Evolutionary conservation across 345 rosid species (phyloP).

Genomic region (Sonneratia alba): DNA sequence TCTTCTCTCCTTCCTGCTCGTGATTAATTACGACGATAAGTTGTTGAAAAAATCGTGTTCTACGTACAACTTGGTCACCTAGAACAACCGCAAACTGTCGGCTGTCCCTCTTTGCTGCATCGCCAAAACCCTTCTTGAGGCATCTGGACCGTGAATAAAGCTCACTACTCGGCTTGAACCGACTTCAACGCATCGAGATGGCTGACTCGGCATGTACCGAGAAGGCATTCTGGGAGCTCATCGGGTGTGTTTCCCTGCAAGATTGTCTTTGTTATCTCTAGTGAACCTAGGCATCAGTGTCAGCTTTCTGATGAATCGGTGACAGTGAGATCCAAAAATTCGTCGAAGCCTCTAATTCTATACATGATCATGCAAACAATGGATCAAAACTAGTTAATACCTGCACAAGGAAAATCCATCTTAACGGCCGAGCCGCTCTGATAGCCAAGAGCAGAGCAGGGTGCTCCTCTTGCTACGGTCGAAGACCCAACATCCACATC

Average conservation of each 20-base stretch:
- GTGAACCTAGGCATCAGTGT: too few relatives aligned
- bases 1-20: too few relatives aligned
- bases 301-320: too few relatives aligned
- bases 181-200: conserved; percentile 63
- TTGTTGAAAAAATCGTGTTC: too few relatives aligned
- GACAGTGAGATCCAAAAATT: too few relatives aligned
- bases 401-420: conserved; percentile 85
- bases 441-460: conserved; percentile 69
- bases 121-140: too few relatives aligned
- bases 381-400: conserved; percentile 17
- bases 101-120: too few relatives aligned
- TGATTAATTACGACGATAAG: too few relatives aligned
- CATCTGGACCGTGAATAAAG: neutral
- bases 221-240: conserved; percentile 73
- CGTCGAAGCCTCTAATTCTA: too few relatives aligned
- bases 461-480: conserved; percentile 74
- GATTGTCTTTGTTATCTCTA: neutral
- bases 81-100: too few relatives aligned
- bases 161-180: conserved; percentile 20
- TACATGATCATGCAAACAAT: neutral
- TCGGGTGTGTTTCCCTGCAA: conserved; percentile 70
- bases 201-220: conserved; percentile 77
- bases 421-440: conserved; percentile 67
- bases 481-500: conserved; percentile 82
- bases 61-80: too few relatives aligned